phyloP scores from a whole-genome alignment of 2,329 filamentous ascomycete genomes.

The Dactylellina drechsleri region DNA sequence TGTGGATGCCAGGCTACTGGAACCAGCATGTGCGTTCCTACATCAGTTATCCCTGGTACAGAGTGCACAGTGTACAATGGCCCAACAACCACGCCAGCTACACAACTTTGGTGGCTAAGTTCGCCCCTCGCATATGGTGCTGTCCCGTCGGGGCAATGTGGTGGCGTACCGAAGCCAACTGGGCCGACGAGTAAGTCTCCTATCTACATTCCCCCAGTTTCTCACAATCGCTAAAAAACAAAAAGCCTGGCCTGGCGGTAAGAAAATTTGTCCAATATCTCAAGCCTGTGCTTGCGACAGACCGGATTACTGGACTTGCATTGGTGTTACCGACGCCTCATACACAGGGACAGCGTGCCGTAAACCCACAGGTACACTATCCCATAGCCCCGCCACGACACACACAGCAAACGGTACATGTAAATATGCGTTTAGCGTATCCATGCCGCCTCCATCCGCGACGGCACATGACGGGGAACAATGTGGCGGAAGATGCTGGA shows the following conservation, averaged over 20 bases:
- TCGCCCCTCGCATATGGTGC: constrained; percentile 26
- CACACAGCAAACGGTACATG: constrained; percentile 4
- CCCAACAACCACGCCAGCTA: not conserved
- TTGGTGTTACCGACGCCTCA: constrained; percentile 11
- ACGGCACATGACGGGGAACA: constrained; percentile 42
- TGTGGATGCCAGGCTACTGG: constrained; percentile 29
- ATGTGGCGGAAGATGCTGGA: constrained; percentile 51
- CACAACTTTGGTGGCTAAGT: constrained; percentile 32
- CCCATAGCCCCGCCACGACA: no score
- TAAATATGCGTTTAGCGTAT: constrained; percentile 26
- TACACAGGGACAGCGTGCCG: constrained; percentile 32
- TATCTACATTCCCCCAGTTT: no score
- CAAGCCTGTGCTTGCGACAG: constrained; percentile 37
- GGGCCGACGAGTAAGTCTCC: constrained; percentile 22
- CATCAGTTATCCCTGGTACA: constrained; percentile 10
- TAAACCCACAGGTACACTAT: not conserved
- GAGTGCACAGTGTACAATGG: constrained; percentile 28
- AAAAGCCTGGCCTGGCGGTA: constrained; percentile 25
- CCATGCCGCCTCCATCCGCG: constrained; percentile 29
- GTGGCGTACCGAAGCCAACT: constrained; percentile 15
- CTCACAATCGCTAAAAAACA: not conserved
- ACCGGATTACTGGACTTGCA: constrained; percentile 27
- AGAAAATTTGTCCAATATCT: constrained; percentile 29
- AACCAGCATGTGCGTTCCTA: constrained; percentile 35
- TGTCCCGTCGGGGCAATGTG: constrained; percentile 45